Base-by-base conservation (phyloP, 805 yeast genomes). In the Cyberlindnera nakhonratchasimensis region DNA sequence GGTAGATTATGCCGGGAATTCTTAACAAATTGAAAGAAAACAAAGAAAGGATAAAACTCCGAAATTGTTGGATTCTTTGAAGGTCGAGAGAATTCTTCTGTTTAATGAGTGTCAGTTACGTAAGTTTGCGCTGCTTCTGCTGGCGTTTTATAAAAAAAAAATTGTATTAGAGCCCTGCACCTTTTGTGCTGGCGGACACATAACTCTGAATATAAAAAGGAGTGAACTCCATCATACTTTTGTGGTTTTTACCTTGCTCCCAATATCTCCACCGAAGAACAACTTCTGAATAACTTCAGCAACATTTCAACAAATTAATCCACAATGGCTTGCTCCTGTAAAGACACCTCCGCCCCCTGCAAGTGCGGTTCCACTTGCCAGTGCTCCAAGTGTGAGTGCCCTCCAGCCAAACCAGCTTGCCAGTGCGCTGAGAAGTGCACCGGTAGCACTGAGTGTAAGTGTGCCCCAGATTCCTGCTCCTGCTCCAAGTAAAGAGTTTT, bases 381-480 rank as follows among this genome's bases (percentile, higher is more conserved):
- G 8, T 40, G 44, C 35, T 19, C 29, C 26, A 37, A 36, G 34
- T 42, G 45, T 31, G 21, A 42, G 31, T 42, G 45, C 23, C 29
- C 45, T 12, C 37, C 37, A 34, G 35, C 45, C 9, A 42, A 42
- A 33, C 40, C 40, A 37, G 30, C 40, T 14, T 42, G 45, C 38
- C 18, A 25, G 23, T 42, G 45, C 17, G 25, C 41, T 14, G 38
- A 21, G 21, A 37, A 36, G 32, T 42, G 45, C 24, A 14, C 41
- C 20, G 36, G 45, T 33, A 41, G 41, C 13, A 7, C 45, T 29
- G 37, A 36, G 30, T 42, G 45, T 34, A 42, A 42, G 31, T 42
- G 45, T 33, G 41, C 45, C 17, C 45, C 45, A 37, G 33, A 29
- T 14, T 38, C 40, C 29, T 42, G 45, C 33, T 37, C 45, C 14